Evolutionary conservation across 2,329 filamentous ascomycete genomes (phyloP).

Genomic region (Domatiomyces globalis): DNA sequence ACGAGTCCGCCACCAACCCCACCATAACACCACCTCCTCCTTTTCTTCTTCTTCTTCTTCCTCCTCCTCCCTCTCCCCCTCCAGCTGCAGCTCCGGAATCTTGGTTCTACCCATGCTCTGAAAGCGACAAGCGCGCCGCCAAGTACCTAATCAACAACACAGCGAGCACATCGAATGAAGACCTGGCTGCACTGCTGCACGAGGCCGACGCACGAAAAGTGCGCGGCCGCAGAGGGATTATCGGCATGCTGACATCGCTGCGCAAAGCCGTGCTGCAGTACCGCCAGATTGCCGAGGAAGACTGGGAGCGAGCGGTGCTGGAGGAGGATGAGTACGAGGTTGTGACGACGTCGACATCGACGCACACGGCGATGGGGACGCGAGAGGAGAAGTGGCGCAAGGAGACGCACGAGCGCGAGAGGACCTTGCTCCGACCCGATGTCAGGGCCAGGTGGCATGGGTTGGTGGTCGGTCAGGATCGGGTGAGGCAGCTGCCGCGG

Average conservation of each 20-base stretch:
- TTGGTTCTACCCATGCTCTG: neutral
- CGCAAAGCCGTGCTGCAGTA: neutral
- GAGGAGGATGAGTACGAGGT: neutral
- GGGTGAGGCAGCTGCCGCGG: neutral
- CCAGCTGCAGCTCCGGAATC: neutral
- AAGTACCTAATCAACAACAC: neutral
- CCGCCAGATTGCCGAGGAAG: neutral
- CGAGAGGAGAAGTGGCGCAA: neutral
- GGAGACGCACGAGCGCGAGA: neutral
- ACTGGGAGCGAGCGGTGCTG: neutral
- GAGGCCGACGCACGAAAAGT: neutral
- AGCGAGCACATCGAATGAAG: neutral
- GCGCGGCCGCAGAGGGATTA: no score
- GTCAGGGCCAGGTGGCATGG: neutral
- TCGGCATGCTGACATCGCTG: neutral
- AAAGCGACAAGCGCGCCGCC: neutral
- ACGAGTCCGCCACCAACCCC: neutral
- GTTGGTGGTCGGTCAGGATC: neutral
- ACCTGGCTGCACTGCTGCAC: neutral
- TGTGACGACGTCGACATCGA: neutral
- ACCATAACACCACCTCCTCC: neutral
- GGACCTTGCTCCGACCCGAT: neutral
- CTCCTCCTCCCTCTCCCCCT: no score
- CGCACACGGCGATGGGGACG: no score
- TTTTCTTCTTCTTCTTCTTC: no score